Base-by-base conservation (phyloP, 495 filamentous ascomycete species). In the Acidomyces sp. region DNA sequence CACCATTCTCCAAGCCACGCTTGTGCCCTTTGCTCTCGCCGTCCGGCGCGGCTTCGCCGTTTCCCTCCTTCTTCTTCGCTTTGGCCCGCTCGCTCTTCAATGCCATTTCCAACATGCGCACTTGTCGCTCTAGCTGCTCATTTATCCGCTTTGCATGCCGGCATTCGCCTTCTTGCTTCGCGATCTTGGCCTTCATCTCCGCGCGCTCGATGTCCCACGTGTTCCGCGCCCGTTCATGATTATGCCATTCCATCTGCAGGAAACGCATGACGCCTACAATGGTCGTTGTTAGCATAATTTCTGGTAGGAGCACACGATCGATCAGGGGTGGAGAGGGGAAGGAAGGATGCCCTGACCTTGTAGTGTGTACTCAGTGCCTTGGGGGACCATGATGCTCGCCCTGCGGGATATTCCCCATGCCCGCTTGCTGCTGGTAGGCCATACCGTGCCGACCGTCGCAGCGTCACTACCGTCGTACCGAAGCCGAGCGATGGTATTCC, bases 131-230 rank as follows among this genome's bases (percentile, higher is more conserved):
- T 33, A 94, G 63, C 11, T 81, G 81, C 60, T 88, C 87, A 40
- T 93, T 84, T 43, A 86, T 65, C 42, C 80, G 77, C 61, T 92
- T 92, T 34, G 80, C 77, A 36, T 83, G 83, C 34, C 87, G 70
- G 16, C 79, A 70, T 37, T 92, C 84, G 40, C 90, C 90, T 57
- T 97, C 90, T 46, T 95, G 69, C 54, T 80, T 78, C n/a, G 87
- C 90, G 62, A 97, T 95, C 58, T 88, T 78, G 47, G 82, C 85
- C 63, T 94, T 96, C 90, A 97, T 97, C 67, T 96, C 90, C 45
- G 92, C 90, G 55, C 84, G 77, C 63, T 97, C 90, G 57, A 97
- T 97, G 55, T 96, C 90, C 90, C 90, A 99, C 16, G 84, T 80
- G 61, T 99, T 99, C 52, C 92, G 80, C 53, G 94, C 92, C 63